Conservation (phyloP, 2,329 filamentous ascomycete species). For the Bipolaris bicolor region DNA sequence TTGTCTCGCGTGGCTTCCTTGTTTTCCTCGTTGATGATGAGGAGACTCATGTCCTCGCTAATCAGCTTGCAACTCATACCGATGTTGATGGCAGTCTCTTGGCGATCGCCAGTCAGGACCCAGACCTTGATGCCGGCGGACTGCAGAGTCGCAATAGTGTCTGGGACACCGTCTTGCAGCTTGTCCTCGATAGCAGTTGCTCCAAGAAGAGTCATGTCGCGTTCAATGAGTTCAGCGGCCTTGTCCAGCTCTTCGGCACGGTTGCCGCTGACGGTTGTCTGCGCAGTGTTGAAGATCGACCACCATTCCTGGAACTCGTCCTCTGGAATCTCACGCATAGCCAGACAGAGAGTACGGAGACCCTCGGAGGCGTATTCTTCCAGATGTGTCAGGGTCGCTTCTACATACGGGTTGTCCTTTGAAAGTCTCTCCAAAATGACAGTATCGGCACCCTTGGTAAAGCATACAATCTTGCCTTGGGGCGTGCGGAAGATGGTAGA, state of each 20-base stretch:
- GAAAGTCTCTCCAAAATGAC: slow-evolving; percentile 92
- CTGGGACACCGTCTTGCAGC: slow-evolving; percentile 94
- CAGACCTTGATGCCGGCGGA: slow-evolving; percentile 98
- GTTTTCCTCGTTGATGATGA: slow-evolving; percentile 93
- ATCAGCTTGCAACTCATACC: slow-evolving; percentile 99
- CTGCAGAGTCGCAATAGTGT: slow-evolving; percentile 96
- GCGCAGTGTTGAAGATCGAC: slow-evolving; percentile 82
- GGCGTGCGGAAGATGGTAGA: slow-evolving; percentile 96
- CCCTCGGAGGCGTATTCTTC: slow-evolving; percentile 98
- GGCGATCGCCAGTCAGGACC: slow-evolving; percentile 95
- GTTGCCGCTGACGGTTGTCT: slow-evolving; percentile 89
- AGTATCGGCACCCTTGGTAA: slow-evolving; percentile 96
- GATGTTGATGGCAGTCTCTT: slow-evolving; percentile 99
- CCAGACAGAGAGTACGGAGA: slow-evolving; percentile 89
- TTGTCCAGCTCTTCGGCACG: slow-evolving; percentile 96
- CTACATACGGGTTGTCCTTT: slow-evolving; percentile 79
- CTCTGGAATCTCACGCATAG: slow-evolving; percentile 91
- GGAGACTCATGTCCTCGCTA: slow-evolving; percentile 96
- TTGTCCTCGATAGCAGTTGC: slow-evolving; percentile 98
- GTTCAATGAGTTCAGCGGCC: slow-evolving; percentile 93
- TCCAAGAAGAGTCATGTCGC: slow-evolving; percentile 86
- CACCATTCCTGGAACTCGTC: slow-evolving; percentile 88
- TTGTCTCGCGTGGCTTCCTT: slow-evolving; percentile 82
- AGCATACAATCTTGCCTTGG: slow-evolving; percentile 91
- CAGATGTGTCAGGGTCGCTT: slow-evolving; percentile 90